These are phyloP conservation scores for Carex kokanica DNA, from an alignment of 176 grass and related monocot species.

Conservation along the genomic window DNA sequence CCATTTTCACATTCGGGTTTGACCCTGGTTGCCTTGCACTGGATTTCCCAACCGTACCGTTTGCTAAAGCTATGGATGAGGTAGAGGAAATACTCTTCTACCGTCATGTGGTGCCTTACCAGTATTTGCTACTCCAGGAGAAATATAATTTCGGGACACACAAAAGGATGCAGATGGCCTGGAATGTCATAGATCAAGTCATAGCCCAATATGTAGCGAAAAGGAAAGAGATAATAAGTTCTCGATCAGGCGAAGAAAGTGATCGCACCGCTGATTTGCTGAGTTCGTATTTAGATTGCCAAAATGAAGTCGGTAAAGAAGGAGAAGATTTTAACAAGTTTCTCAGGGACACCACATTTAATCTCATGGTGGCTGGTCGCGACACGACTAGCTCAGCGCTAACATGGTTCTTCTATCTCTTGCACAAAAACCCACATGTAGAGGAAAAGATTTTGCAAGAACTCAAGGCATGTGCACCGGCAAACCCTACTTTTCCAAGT, in stretches of 20 bases:
- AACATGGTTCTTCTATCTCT: constrained; percentile 85
- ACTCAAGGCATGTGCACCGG: constrained; percentile 26
- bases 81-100: constrained; percentile 58
- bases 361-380: constrained; percentile 72
- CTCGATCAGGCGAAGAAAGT: neutral
- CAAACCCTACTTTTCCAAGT: constrained; percentile 5
- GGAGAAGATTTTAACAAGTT: constrained; percentile 47
- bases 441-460: constrained; percentile 62
- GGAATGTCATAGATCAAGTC: constrained; percentile 41
- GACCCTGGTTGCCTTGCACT: constrained; percentile 63
- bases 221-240: constrained; percentile 18
- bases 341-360: constrained; percentile 64
- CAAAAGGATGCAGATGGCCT: constrained; percentile 42
- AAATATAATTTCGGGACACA: constrained; percentile 31
- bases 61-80: constrained; percentile 59
- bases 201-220: constrained; percentile 44
- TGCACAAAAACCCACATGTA: constrained; percentile 46
- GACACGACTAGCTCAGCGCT: constrained; percentile 55
- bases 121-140: constrained; percentile 36
- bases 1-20: constrained; percentile 55
- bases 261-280: constrained; percentile 35
- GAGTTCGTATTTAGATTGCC: constrained; percentile 46
- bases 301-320: constrained; percentile 40
- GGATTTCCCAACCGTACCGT: constrained; percentile 48
- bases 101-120: constrained; percentile 38